Base-by-base conservation (phyloP, 2,329 filamentous ascomycete genomes). In the Aureobasidium musti region DNA sequence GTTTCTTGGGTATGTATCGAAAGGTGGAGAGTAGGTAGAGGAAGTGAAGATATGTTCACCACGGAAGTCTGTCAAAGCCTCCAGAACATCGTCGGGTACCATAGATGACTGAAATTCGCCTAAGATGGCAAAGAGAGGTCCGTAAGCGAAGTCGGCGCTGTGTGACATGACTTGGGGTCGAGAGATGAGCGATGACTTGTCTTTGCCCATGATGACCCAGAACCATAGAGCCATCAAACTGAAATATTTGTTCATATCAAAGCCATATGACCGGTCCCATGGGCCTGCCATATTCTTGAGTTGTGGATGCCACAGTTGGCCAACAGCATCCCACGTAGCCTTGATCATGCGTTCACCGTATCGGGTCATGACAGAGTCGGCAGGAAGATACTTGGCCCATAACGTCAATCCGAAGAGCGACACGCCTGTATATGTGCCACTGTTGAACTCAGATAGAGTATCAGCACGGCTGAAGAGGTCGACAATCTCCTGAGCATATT, bases 201-300 rank as follows among this genome's bases (percentile, higher is more conserved):
- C 73, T 52, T 84, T 82, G 10, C 84, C 85, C 5, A 85, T 77
- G 4, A 87, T 67, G 0, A 82, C 81, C 86, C 86, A 88, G 68
- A 88, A 80, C 75, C 85, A 85, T 17, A 85, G 73, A 0, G 82
- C 82, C 73, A 88, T 81, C 57, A 88, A 79, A 63, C 83, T 83
- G 4, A 87, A 73, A 70, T 88, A 88, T 7, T 81, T 77, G 65
- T 86, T 87, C 86, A 88, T 87, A 67, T 89, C 86, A 67, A 83
- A 88, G 0, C 86, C 86, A 68, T 89, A 89, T 0, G 82, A 79
- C 0, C 87, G 82, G 73, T 89, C 87, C 86, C 86, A 89, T 0
- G 87, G 87, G 0, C 86, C 87, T 2, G 86, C 86, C 56, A 88
- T 80, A 68, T 88, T 89, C 69, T 81, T 83, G 75, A 89, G 74